These are phyloP conservation scores for Steccherinum ochraceum DNA, from an alignment of 768 basidiomycete species.

Conservation along the genomic window DNA sequence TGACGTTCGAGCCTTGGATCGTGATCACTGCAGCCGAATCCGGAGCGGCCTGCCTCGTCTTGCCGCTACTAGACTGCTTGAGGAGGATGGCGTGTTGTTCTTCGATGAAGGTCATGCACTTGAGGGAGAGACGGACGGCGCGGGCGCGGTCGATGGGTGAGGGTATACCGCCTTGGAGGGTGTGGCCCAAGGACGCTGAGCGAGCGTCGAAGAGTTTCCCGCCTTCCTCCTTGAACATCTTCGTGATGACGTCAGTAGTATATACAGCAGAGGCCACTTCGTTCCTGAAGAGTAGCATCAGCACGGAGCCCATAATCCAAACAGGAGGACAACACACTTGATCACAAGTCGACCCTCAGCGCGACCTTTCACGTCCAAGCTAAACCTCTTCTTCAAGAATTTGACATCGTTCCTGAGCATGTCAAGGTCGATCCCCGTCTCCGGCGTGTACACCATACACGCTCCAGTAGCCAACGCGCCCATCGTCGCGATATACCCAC, in stretches of 20 bases:
- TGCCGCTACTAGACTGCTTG: conserved; percentile 35
- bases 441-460: conserved; percentile 89
- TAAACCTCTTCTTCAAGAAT: conserved; percentile 82
- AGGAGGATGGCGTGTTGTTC: conserved; percentile 57
- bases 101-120: conserved; percentile 95
- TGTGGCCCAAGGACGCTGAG: conserved; percentile 94
- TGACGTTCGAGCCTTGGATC: conserved; percentile 74
- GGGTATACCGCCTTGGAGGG: conserved; percentile 91
- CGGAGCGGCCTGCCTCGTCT: conserved; percentile 45
- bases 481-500: conserved; percentile 92
- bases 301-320: not conserved
- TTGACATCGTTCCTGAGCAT: conserved; percentile 77
- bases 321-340: conserved; percentile 43
- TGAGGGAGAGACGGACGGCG: conserved; percentile 82
- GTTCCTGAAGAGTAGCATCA: conserved; percentile 44
- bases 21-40: conserved; percentile 88
- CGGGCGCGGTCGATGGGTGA: conserved; percentile 92
- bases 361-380: conserved; percentile 80
- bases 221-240: conserved; percentile 96
- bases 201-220: conserved; percentile 87
- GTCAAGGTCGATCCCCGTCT: conserved; percentile 81
- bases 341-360: conserved; percentile 92
- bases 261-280: conserved; percentile 86
- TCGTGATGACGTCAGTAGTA: conserved; percentile 85
- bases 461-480: conserved; percentile 95